Evolutionary conservation across 2,329 filamentous ascomycete genomes (phyloP), one percentile per base, ranked within the genome.

Genomic region (Biscogniauxia mediterranea): DNA sequence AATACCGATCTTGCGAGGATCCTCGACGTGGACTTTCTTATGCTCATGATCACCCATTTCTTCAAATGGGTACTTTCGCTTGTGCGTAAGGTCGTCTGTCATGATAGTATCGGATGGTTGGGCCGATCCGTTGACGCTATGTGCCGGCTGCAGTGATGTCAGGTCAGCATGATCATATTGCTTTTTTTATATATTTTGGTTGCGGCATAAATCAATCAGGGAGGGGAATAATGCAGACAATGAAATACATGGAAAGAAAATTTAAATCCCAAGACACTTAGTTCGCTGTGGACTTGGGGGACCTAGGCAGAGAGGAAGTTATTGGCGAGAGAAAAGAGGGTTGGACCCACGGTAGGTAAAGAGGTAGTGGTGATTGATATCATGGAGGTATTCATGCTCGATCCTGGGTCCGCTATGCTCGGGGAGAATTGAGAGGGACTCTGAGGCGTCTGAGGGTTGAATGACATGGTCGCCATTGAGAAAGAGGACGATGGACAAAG

Each of bases 391-490:
- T 79, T 80, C 72, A 80, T 78, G 77, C 80, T 84, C 62, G 78
- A 78, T 69, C 76, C 77, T 67, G 76, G 77, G 69, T 84, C 83
- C 72, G 79, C 81, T 67, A 80, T 83, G 69, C 78, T 82, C 65
- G 83, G 82, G 67, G 83, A 86, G 72, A 82, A 79, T 73, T 86
- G 83, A 73, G 84, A 87, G 73, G 86, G 86, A 74, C 86, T 89
- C 80, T 88, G 85, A 73, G 86, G 86, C 69, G 86, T 89, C 71
- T 85, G 85, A 69, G 86, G 86, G 75, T 88, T 85, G 80, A 85
- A 87, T 78, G 84, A 86, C 85, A 88, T 88, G 75, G 76, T 83
- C 78, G 76, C 74, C 70, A 73, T 75, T 71, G 74, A 74, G 69
- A 46, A n/a, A 46, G 38, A 15, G 38, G 15, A 46, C 11, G 69